A percentile compares a stretch with the other conserved stretches of the same genome.
phyloP scores from a whole-genome alignment of 2,329 filamentous ascomycete species.

The Raffaelea deltoideospora region DNA sequence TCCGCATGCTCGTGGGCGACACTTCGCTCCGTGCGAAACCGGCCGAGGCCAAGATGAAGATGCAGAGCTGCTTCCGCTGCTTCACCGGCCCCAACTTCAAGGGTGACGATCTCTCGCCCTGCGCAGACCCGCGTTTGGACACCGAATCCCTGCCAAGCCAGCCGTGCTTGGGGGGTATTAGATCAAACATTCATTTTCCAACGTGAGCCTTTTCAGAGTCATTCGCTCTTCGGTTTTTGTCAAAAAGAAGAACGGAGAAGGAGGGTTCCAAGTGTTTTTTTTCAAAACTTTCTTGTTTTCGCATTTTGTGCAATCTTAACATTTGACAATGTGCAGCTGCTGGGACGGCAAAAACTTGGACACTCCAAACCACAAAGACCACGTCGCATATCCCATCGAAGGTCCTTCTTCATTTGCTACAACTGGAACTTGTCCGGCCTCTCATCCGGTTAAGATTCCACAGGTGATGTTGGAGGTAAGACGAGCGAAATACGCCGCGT shows the following conservation, averaged over 20 bases:
- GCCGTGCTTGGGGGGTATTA: constrained; percentile 25
- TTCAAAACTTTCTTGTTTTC: no score
- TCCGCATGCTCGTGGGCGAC: constrained; percentile 25
- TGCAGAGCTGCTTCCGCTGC: constrained; percentile 23
- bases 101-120: constrained; percentile 22
- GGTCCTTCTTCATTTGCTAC: constrained; percentile 22
- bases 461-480: constrained; percentile 7
- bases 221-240: no score
- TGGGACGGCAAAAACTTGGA: constrained; percentile 31
- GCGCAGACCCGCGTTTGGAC: constrained; percentile 26
- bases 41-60: constrained; percentile 14
- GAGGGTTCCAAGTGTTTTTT: no score
- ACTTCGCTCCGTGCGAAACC: constrained; percentile 15
- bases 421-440: constrained; percentile 15
- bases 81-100: constrained; percentile 22
- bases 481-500: no score
- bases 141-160: constrained; percentile 22
- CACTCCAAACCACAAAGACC: constrained; percentile 24
- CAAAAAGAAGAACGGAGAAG: no score
- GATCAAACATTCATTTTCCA: constrained; percentile 27
- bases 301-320: no score
- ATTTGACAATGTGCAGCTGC: constrained; percentile 15
- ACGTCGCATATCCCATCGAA: constrained; percentile 24
- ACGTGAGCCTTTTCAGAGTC: no score
- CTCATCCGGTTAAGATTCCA: constrained; percentile 7